Evolutionary conservation across 208 protist species (phyloP).

Genomic region (Hexamita inflata): DNA sequence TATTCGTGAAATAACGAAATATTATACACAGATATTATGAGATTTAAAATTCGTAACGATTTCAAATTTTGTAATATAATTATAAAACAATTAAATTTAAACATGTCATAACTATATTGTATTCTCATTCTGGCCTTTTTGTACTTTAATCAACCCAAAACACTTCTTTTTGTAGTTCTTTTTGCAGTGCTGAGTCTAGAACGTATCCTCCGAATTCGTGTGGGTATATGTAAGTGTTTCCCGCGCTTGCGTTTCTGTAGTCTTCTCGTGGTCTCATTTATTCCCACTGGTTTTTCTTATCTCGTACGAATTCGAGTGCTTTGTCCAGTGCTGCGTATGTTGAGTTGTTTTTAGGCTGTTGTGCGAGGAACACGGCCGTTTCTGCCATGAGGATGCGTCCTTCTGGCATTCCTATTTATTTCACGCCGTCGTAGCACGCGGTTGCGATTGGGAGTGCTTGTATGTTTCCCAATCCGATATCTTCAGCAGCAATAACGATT

Average conservation of each 20-base stretch:
- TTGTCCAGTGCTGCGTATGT: neutral
- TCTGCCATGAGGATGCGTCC: neutral
- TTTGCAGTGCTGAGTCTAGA: neutral
- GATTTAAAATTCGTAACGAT: no score
- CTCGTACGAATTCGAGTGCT: neutral
- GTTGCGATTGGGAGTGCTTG: neutral
- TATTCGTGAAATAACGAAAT: no score
- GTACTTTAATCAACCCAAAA: neutral
- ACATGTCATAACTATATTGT: no score
- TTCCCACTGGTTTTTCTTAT: neutral
- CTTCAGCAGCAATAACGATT: neutral
- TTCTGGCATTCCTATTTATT: neutral
- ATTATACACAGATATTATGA: no score
- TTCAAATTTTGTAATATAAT: no score
- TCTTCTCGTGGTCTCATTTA: neutral
- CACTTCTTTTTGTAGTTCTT: neutral
- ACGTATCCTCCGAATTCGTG: constrained; percentile 15
- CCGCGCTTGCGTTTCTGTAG: neutral
- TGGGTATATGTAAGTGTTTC: constrained; percentile 5
- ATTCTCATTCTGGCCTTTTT: neutral
- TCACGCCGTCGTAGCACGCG: neutral
- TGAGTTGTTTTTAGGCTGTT: neutral
- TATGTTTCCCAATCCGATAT: neutral
- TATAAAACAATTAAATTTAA: no score
- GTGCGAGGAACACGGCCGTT: constrained; percentile 1